These are phyloP conservation scores for Chlorella sp. DNA, from an alignment of 139 green algal genomes.

Conservation along the genomic window DNA sequence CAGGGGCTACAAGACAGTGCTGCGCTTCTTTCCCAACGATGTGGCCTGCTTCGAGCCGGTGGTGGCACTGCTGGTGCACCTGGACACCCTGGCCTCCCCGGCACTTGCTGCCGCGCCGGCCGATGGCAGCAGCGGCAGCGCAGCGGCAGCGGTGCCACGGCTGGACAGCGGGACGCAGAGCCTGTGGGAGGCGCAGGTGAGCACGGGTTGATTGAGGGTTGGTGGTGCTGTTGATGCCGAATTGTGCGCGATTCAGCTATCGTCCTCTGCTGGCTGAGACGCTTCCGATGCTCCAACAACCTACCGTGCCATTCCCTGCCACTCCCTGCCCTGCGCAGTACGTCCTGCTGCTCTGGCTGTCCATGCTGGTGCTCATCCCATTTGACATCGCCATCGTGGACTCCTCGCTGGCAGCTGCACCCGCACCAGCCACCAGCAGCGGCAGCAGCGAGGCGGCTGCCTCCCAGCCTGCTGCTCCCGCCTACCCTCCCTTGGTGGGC, in stretches of 20 bases:
- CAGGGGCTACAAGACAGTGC: slow-evolving; percentile 89
- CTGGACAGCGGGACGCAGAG: neutral
- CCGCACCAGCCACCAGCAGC: neutral
- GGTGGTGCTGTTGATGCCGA: too few species aligned
- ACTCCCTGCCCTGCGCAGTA: slow-evolving; percentile 51
- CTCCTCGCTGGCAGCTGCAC: slow-evolving; percentile 33
- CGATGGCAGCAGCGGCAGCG: neutral
- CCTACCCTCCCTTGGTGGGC: slow-evolving; percentile 62
- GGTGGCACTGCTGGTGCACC: slow-evolving; percentile 66
- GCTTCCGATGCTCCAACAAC: too few species aligned
- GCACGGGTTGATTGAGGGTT: neutral
- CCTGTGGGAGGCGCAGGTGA: slow-evolving; percentile 13
- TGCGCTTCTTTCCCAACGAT: slow-evolving; percentile 92
- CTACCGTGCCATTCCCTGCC: too few species aligned
- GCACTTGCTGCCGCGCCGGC: neutral
- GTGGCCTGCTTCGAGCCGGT: slow-evolving; percentile 84
- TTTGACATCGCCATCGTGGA: slow-evolving; percentile 95
- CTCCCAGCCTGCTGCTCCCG: neutral
- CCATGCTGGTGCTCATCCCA: slow-evolving; percentile 91
- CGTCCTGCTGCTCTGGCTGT: slow-evolving; percentile 95
- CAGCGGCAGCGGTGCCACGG: neutral
- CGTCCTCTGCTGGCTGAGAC: too few species aligned
- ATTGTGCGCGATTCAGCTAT: too few species aligned
- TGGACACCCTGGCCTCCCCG: neutral
- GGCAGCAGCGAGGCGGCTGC: neutral